Evolutionary conservation across 495 filamentous ascomycete genomes (phyloP).

Genomic region (Talaromyces liani): DNA sequence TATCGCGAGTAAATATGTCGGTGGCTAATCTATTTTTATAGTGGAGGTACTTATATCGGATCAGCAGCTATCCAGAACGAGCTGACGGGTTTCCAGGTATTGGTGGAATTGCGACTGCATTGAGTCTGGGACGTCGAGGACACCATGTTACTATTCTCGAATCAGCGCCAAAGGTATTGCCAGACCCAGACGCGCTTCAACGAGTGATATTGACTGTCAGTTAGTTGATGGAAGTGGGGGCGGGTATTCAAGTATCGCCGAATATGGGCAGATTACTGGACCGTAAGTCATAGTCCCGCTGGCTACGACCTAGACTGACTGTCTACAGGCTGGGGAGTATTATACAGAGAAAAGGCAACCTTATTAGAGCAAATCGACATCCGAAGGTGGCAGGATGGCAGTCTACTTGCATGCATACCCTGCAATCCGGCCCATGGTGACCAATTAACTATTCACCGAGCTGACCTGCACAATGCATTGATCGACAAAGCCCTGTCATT

Average conservation of each 20-base stretch:
- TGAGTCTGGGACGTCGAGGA: conserved; percentile 49
- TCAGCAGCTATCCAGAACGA: neutral
- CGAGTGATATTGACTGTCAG: neutral
- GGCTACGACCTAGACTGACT: conserved; percentile 4
- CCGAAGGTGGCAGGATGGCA: conserved; percentile 35
- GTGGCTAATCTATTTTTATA: neutral
- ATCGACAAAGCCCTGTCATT: conserved; percentile 28
- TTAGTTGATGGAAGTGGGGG: conserved; percentile 57
- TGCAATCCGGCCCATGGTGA: conserved; percentile 37
- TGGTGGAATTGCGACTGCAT: conserved; percentile 57
- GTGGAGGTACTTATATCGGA: neutral
- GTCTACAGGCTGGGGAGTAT: conserved; percentile 32
- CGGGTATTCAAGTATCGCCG: conserved; percentile 72
- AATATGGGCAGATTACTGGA: conserved; percentile 70
- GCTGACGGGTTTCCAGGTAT: conserved; percentile 33
- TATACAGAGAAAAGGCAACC: conserved; percentile 31
- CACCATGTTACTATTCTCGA: conserved; percentile 33
- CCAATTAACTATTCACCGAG: conserved; percentile 36
- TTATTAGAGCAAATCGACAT: conserved; percentile 35
- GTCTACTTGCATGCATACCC: conserved; percentile 27
- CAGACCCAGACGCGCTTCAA: neutral
- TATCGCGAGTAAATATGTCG: neutral
- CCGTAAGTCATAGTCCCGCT: conserved; percentile 21
- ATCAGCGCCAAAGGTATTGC: conserved; percentile 24
- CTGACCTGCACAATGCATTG: conserved; percentile 36